Base-by-base conservation (phyloP, 2,329 filamentous ascomycete genomes). In the Clonostachys chloroleuca region DNA sequence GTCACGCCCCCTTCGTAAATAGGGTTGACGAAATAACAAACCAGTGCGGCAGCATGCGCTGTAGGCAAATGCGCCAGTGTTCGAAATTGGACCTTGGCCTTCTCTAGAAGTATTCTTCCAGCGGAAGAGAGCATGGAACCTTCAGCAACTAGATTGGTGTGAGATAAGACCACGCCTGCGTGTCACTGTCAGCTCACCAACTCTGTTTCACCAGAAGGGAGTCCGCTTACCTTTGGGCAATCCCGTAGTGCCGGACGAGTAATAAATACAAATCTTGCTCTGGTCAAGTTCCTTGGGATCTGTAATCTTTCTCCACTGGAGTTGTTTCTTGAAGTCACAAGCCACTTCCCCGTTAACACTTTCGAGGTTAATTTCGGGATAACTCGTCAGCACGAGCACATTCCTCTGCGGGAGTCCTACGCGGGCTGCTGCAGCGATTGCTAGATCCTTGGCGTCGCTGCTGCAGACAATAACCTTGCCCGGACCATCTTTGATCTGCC, bases 291-390 rank as follows among this genome's bases (percentile, higher is more conserved):
- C 62, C 2, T 61, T 45, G 0, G 61, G 61, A 55, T 83, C 72
- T 1, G 77, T 80, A 40, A 85, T 73, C 20, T 63, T 67, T 35
- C 64, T 56, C 83, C 83, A 86, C 10, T 69, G 59, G 2, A 82
- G 61, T 36, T 64, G 61, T 5, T 66, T 52, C 1, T 63, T 56
- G 40, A 64, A 65, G 12, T 58, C 54, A 36, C 62, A 64, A 5
- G 12, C 30, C 7, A 52, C 37, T 5, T 56, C 35, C 42, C 24
- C 59, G 34, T 64, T 56, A 3, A 18, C 36, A 47, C 56, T 63
- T 40, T 51, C 47, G 5, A 66, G 55, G 46, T 43, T 52, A 17
- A 64, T 48, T 4, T 54, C 47, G 1, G 60, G 61, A 14, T 58
- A 47, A 34, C 70, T 74, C 42, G 67, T 67, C 46, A 83, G 69